These are phyloP conservation scores for Cardamine chenopodiifolia DNA, from an alignment of 345 rosid species.

Conservation along the genomic window DNA sequence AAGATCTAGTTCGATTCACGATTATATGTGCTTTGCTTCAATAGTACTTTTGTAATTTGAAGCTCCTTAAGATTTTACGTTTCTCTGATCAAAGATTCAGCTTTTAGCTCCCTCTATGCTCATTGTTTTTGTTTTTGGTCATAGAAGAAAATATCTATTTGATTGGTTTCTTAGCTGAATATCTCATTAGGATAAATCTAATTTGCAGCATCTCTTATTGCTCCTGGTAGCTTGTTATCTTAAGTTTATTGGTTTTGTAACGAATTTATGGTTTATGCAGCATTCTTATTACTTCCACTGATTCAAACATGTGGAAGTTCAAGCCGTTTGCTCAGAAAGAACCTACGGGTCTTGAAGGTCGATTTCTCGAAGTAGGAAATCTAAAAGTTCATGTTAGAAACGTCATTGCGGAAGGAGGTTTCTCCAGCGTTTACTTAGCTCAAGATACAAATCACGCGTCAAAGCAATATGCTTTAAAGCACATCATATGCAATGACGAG, in stretches of 20 bases:
- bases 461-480: conserved; percentile 93
- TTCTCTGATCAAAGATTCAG: conserved; percentile 16
- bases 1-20: conserved; percentile 31
- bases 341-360: conserved; percentile 89
- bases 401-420: conserved; percentile 93
- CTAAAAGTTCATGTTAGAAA: conserved; percentile 73
- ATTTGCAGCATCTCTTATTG: background rate
- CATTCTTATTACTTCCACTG: conserved; percentile 24
- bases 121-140: background rate
- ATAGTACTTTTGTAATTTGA: background rate
- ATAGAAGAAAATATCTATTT: background rate
- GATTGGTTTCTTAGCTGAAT: conserved; percentile 20
- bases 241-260: background rate
- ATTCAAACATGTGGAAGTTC: conserved; percentile 85
- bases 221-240: background rate
- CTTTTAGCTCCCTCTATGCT: background rate
- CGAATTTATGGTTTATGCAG: conserved; percentile 39
- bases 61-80: background rate
- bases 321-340: conserved; percentile 86
- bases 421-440: conserved; percentile 89
- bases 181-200: background rate
- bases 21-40: background rate
- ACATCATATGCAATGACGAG: conserved; percentile 87
- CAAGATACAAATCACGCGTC: conserved; percentile 67
- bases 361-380: conserved; percentile 72